Base-by-base conservation (phyloP, 129 eudicot genomes). In the Daucus carota region DNA sequence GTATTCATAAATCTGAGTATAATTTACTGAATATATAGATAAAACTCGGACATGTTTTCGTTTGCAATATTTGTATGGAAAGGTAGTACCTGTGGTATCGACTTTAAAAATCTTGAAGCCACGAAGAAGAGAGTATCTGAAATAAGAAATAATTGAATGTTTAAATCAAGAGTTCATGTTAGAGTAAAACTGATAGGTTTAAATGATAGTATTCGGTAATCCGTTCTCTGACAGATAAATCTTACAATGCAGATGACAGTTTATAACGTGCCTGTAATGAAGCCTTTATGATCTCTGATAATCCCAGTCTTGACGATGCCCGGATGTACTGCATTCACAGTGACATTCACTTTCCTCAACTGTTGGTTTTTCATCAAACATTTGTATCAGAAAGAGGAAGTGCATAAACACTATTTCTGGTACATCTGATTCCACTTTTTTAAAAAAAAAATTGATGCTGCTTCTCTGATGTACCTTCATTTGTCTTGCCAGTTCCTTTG, bases 231-330 rank as follows among this genome's bases (percentile, higher is more conserved):
- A n/a, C n/a, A n/a, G n/a, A n/a, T n/a, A n/a, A n/a, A n/a, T n/a
- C n/a, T n/a, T n/a, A n/a, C n/a, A n/a, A n/a, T 52, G 22, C 11
- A 28, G 8, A 28, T 32, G 41, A 16, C 15, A 2, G 3, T 66
- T 7, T 67, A 6, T 38, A 17, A 67, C 86, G 76, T 95, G 85
- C 99, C 99, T 88, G 99, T 95, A 81, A 95, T 84, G 82, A 89
- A 79, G 84, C 99, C 99, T 85, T 88, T 89, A 83, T 95, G 95
- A 72, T 92, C 99, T 65, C 97, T 88, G 70, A 88, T 92, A 36
- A 95, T 95, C 82, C 96, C 99, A 10, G 97, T 95, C 90, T 95
- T 95, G 73, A 95, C 97, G 44, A 95, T 89, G 40, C 97, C 99
- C 42, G 99, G 99, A 74, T 95, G 99, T 32, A 95, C 95, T 11